phyloP scores from a whole-genome alignment of 2,329 filamentous ascomycete genomes.

The Aspergillus sp. region DNA sequence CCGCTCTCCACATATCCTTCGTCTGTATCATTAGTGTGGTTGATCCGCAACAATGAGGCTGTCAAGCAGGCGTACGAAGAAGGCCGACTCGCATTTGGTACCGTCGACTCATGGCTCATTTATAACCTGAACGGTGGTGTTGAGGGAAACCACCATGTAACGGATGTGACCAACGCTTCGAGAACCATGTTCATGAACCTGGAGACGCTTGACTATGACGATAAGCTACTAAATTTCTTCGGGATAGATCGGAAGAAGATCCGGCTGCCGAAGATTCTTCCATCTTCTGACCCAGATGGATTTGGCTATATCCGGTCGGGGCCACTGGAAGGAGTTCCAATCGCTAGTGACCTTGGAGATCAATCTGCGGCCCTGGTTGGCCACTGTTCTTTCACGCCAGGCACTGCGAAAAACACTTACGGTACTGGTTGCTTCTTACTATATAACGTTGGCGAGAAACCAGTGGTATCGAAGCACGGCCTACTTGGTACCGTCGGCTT shows the following conservation, averaged over 20 bases:
- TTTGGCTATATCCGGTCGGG: constrained; percentile 70
- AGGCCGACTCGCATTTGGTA: constrained; percentile 76
- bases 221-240: constrained; percentile 75
- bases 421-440: constrained; percentile 87
- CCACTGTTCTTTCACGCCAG: constrained; percentile 78
- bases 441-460: constrained; percentile 82
- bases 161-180: constrained; percentile 84
- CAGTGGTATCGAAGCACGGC: constrained; percentile 80
- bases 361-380: constrained; percentile 85
- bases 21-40: constrained; percentile 80
- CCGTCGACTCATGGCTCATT: constrained; percentile 84
- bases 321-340: constrained; percentile 66
- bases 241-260: constrained; percentile 71
- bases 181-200: constrained; percentile 96
- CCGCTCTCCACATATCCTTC: constrained; percentile 88
- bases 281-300: constrained; percentile 70
- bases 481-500: constrained; percentile 85
- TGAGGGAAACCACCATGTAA: constrained; percentile 70
- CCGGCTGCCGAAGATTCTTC: constrained; percentile 76
- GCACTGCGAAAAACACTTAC: constrained; percentile 87
- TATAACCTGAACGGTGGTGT: constrained; percentile 75
- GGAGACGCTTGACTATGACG: constrained; percentile 75
- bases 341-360: constrained; percentile 83
- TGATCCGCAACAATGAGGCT: constrained; percentile 68
- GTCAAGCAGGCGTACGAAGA: constrained; percentile 75